These are phyloP conservation scores for Monascus ruber DNA, from an alignment of 2,329 filamentous ascomycete genomes.

Conservation along the genomic window DNA sequence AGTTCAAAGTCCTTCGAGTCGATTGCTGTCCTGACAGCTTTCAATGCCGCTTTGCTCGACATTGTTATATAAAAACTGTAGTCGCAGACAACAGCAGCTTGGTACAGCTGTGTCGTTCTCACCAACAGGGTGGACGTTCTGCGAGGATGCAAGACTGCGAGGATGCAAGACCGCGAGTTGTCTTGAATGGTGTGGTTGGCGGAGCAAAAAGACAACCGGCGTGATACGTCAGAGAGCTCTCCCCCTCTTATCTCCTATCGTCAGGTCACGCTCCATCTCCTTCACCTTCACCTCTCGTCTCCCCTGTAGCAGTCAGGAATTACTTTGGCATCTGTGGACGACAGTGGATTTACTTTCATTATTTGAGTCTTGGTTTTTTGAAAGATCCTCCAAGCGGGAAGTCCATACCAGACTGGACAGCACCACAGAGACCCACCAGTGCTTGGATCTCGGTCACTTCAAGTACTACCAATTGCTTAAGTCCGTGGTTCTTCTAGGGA, in stretches of 20 bases:
- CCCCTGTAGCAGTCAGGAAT: no score
- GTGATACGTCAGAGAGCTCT: slow-evolving; percentile 17
- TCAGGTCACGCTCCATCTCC: background rate
- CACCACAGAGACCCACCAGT: no score
- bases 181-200: slow-evolving; percentile 5
- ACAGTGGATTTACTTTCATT: no score
- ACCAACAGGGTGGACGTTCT: slow-evolving; percentile 1
- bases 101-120: background rate
- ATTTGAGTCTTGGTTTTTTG: no score
- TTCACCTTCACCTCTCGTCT: background rate
- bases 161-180: background rate
- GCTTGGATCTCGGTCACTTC: no score
- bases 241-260: slow-evolving; percentile 10
- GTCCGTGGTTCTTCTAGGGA: no score
- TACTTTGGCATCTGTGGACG: no score
- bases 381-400: no score
- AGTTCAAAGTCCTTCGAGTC: slow-evolving; percentile 69
- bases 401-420: no score
- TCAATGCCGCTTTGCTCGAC: slow-evolving; percentile 60
- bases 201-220: slow-evolving; percentile 7
- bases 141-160: background rate
- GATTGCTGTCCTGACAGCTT: slow-evolving; percentile 67
- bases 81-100: background rate
- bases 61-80: slow-evolving; percentile 8
- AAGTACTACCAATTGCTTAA: no score